Percentiles rank a stretch among this genome's conserved stretches.
Conservation (phyloP, 1,284 basidiomycete species). For the Erythrobasidium hasegawianum region DNA sequence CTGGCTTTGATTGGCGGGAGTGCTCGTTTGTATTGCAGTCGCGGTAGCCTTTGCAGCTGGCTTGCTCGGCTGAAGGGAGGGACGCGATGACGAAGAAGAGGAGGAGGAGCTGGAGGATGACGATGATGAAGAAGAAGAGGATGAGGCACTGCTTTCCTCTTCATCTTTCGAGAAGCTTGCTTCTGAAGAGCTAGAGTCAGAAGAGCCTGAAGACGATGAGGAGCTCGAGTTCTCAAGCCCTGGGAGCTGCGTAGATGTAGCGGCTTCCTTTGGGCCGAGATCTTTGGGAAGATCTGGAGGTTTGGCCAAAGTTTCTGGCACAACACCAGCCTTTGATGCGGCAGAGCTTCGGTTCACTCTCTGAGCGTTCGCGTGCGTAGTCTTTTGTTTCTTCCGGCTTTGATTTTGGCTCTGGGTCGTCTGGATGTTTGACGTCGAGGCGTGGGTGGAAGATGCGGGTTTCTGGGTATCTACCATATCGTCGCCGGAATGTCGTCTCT, state of each 20-base stretch:
- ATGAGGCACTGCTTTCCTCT: slow-evolving; percentile 2
- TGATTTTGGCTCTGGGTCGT: no score
- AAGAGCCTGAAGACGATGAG: neutral
- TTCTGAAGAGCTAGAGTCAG: neutral
- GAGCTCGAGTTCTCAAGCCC: neutral
- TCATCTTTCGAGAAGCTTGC: slow-evolving; percentile 3
- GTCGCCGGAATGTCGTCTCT: neutral
- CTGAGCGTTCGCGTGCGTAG: neutral
- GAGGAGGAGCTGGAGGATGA: slow-evolving; percentile 8
- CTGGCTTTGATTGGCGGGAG: neutral
- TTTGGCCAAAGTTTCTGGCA: neutral
- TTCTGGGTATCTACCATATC: neutral
- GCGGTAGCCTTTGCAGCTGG: neutral
- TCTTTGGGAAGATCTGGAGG: neutral
- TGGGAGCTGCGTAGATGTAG: neutral
- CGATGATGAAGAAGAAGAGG: neutral
- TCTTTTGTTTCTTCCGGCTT: neutral
- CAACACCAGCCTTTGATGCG: neutral
- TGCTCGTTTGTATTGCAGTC: neutral
- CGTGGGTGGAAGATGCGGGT: no score
- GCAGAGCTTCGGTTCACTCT: neutral
- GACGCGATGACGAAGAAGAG: slow-evolving; percentile 11
- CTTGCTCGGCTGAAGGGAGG: neutral
- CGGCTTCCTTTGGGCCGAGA: no score
- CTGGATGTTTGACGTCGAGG: no score